These are phyloP conservation scores for Chamaecrista fasciculata DNA, from an alignment of 306 rosid genomes.

Conservation along the genomic window DNA sequence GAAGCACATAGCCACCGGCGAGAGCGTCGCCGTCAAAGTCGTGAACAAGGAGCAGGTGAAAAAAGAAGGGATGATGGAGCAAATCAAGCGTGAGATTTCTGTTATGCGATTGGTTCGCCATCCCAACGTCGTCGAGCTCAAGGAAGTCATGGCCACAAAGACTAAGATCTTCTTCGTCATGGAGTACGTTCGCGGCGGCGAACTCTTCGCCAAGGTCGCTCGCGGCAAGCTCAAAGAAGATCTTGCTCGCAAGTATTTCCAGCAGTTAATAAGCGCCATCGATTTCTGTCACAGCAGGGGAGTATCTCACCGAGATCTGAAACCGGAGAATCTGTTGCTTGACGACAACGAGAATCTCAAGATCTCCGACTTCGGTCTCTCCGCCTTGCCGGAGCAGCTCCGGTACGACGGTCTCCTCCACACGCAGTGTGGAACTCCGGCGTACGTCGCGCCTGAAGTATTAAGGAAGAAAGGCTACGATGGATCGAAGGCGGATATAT, in stretches of 20 bases:
- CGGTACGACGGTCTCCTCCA: conserved; percentile 60
- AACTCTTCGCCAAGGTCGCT: conserved; percentile 64
- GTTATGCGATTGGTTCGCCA: conserved; percentile 61
- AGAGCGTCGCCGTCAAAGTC: conserved; percentile 67
- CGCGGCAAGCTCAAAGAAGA: conserved; percentile 56
- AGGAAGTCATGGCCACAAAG: conserved; percentile 69
- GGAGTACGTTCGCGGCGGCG: conserved; percentile 70
- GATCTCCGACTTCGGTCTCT: conserved; percentile 66
- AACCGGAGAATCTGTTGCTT: conserved; percentile 63
- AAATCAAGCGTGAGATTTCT: conserved; percentile 64
- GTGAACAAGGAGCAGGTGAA: conserved; percentile 52
- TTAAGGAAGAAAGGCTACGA: conserved; percentile 59
- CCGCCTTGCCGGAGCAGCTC: conserved; percentile 59
- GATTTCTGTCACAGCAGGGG: conserved; percentile 76
- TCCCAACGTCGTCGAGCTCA: conserved; percentile 58
- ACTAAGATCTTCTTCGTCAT: conserved; percentile 62
- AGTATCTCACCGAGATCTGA: conserved; percentile 62
- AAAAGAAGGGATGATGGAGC: conserved; percentile 68
- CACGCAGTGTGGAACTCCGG: conserved; percentile 77
- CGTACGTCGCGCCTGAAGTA: conserved; percentile 71
- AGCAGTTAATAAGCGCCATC: conserved; percentile 66
- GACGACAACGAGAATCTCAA: conserved; percentile 63
- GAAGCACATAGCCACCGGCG: conserved; percentile 45
- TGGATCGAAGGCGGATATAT: conserved; percentile 57
- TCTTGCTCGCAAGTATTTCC: conserved; percentile 54